Conservation (phyloP, 768 basidiomycete genomes). For the Suillus paluster region DNA sequence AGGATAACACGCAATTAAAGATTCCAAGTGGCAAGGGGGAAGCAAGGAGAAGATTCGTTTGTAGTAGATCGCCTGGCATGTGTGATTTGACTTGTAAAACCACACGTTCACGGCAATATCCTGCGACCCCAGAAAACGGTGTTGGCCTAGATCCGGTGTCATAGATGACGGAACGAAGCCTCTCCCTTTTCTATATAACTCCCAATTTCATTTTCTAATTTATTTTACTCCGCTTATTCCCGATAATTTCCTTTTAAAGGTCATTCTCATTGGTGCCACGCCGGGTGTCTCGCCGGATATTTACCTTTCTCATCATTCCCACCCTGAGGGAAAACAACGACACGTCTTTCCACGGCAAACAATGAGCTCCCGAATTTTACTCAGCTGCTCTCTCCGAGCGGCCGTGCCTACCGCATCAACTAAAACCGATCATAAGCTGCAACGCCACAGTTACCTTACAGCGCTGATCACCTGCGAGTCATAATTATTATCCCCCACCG, state of each 20-base stretch:
- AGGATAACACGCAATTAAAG: constrained; percentile 10
- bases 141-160: constrained; percentile 3
- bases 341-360: neutral
- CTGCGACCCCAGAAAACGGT: neutral
- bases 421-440: neutral
- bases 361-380: too few species aligned
- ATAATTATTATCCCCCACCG: neutral
- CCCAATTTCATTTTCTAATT: neutral
- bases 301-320: neutral
- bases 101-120: constrained; percentile 10
- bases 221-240: constrained; percentile 4
- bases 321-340: too few species aligned
- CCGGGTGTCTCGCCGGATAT: too few species aligned
- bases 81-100: constrained; percentile 1
- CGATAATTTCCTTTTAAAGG: neutral
- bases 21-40: constrained; percentile 1
- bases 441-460: constrained; percentile 4
- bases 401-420: neutral
- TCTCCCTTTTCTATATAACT: neutral
- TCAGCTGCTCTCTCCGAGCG: neutral
- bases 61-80: constrained; percentile 5
- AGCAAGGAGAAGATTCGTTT: constrained; percentile 3
- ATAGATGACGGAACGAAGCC: neutral
- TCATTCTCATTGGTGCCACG: too few species aligned
- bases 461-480: constrained; percentile 1